phyloP scores from a whole-genome alignment of 2,329 filamentous ascomycete genomes.

The Metarhizium guizhouense region DNA sequence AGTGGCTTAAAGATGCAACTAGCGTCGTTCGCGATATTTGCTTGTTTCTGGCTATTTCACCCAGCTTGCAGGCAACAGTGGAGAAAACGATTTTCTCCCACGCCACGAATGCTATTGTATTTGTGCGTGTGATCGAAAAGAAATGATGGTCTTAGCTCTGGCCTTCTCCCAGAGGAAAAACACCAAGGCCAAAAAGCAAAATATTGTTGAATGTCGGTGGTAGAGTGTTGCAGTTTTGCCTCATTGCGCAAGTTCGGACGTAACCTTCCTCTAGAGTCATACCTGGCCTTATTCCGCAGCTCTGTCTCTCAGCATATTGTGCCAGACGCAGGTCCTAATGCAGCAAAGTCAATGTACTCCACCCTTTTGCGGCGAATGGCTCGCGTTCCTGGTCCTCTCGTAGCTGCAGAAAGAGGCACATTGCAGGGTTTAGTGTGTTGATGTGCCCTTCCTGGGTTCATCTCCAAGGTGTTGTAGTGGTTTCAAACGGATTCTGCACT shows the following conservation, averaged over 20 bases:
- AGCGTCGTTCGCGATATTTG: slow-evolving; percentile 2
- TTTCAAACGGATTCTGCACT: background rate
- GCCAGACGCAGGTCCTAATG: background rate
- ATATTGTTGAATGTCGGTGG: background rate
- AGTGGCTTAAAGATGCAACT: background rate
- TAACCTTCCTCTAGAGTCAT: background rate
- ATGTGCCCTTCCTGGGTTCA: background rate
- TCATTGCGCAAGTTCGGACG: background rate
- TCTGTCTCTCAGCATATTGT: background rate
- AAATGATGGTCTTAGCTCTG: background rate
- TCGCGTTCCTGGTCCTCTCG: background rate
- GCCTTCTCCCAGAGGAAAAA: background rate
- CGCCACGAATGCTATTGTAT: background rate
- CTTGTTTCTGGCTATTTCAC: slow-evolving; percentile 3
- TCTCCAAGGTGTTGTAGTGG: background rate
- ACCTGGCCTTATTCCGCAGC: background rate
- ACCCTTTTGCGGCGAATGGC: background rate
- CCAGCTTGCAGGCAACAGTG: background rate
- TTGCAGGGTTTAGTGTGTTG: background rate
- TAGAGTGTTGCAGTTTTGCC: background rate
- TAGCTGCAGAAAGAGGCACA: background rate
- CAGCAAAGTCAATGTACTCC: background rate
- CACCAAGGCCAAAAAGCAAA: background rate
- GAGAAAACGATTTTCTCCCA: background rate
- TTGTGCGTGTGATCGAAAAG: background rate